Base-by-base conservation (phyloP, 176 grass and related monocot species). In the Zoysia pacifica region DNA sequence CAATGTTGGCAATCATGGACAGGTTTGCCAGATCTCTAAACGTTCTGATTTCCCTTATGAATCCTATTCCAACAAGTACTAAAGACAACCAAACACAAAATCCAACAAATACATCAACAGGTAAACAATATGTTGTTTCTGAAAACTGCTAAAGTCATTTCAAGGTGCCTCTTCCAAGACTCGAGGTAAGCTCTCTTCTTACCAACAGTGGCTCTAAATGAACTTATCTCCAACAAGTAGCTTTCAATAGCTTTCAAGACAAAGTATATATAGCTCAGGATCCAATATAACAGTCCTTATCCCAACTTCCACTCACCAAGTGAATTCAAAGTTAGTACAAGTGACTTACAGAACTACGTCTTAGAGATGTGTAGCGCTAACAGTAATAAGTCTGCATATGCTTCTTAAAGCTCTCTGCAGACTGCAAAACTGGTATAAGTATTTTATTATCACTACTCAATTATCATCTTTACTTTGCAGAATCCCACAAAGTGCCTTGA, bases 351-450 rank as follows among this genome's bases (percentile, higher is more conserved):
- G 67, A 69, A 19, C 64, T 73, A 38, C 9, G 16, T 69, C 51
- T 51, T 68, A 78, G 50, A 83, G 42, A 74, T 78, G 11, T 40
- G 70, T 65, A 36, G 41, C 44, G 64, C 43, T 53, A 75, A 47
- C 11, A 85, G 37, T n/a, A 28, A 28, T 28, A 75, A 74, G 15
- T 70, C 63, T 38, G 48, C 41, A 12, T 36, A 55, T 7, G 63
- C 39, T 74, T 79, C 20, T 35, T 61, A 61, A 43, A 55, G 55
- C 76, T 80, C 39, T 47, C 39, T 74, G 75, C 35, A 40, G 53
- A 15, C 53, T 86, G n/a, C 54, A 78, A 15, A 81, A n/a, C 50
- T 86, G 10, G 37, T 81, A 37, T 43, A 64, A 10, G n/a, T 35
- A 46, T 28, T 28, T 28, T 28, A 28, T 28, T 35, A 46, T 58